These are phyloP conservation scores for Wakefieldia striispora DNA, from an alignment of 768 basidiomycete species.

Conservation along the genomic window DNA sequence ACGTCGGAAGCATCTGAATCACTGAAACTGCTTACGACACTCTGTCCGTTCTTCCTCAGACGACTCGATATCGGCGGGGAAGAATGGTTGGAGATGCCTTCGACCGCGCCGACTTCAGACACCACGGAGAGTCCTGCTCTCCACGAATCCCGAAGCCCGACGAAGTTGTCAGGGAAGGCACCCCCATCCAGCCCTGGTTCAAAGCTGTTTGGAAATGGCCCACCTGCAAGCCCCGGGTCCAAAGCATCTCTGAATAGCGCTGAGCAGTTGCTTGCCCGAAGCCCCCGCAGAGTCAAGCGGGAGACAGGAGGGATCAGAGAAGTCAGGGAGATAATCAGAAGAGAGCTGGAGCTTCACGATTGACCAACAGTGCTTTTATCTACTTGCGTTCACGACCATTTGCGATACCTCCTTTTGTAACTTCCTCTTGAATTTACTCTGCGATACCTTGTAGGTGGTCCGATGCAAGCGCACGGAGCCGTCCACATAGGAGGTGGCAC, in stretches of 20 bases:
- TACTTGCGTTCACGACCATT: constrained; percentile 15
- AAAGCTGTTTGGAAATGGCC: no score
- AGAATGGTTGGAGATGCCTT: constrained; percentile 52
- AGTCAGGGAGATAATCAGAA: constrained; percentile 78
- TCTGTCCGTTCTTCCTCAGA: constrained; percentile 82
- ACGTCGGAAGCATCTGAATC: constrained; percentile 76
- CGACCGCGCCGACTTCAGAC: constrained; percentile 21
- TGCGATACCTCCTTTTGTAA: constrained; percentile 17
- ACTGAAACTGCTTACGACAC: constrained; percentile 55
- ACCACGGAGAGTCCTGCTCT: constrained; percentile 5
- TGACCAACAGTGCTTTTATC: constrained; percentile 32
- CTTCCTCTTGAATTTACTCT: constrained; percentile 19
- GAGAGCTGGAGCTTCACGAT: constrained; percentile 72
- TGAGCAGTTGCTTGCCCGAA: constrained; percentile 59
- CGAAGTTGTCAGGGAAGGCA: constrained; percentile 29
- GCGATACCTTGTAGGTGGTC: constrained; percentile 16
- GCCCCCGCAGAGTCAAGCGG: constrained; percentile 68
- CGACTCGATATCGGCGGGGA: constrained; percentile 57
- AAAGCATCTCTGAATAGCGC: constrained; percentile 56
- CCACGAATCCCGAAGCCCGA: constrained; percentile 33
- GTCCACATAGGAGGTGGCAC: no score
- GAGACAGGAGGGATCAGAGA: constrained; percentile 74
- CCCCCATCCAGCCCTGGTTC: constrained; percentile 43
- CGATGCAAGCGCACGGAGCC: no score
- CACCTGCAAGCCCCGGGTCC: constrained; percentile 50